Percentiles rank a stretch among this genome's conserved stretches.
Conservation (phyloP, 768 basidiomycete species). For the Pholiota microspora region DNA sequence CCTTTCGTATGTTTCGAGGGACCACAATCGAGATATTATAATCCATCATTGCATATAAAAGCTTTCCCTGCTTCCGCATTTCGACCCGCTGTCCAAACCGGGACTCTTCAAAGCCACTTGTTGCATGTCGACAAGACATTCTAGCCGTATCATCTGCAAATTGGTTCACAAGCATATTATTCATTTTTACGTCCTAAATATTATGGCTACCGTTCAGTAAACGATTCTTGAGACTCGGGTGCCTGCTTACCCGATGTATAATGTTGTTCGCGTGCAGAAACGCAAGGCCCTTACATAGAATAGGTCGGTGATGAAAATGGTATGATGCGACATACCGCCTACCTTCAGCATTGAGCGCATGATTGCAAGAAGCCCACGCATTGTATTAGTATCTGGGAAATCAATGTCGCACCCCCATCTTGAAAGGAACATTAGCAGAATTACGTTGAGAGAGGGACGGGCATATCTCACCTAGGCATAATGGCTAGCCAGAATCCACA, state of each 20-base stretch:
- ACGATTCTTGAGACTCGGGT: too few species aligned
- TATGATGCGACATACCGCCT: not conserved
- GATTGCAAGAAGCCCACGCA: not conserved
- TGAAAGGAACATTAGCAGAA: too few species aligned
- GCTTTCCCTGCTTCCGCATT: not conserved
- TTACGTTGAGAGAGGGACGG: too few species aligned
- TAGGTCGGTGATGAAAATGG: too few species aligned
- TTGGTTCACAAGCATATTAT: not conserved
- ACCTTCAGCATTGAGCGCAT: not conserved
- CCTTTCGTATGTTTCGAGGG: not conserved
- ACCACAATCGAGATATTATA: not conserved
- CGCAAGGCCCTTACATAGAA: not conserved
- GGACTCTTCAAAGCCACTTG: too few species aligned
- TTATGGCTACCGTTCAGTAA: not conserved
- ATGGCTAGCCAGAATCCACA: conserved; percentile 11
- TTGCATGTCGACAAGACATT: not conserved
- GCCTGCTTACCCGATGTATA: not conserved
- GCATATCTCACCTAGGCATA: not conserved
- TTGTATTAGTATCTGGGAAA: not conserved
- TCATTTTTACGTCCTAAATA: not conserved
- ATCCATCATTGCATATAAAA: not conserved
- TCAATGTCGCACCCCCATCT: not conserved
- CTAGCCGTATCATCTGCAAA: not conserved
- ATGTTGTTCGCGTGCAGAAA: not conserved
- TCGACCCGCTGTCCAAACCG: not conserved